Conservation (phyloP, 257 asterid species). For the Fraxinus quadrangulata region DNA sequence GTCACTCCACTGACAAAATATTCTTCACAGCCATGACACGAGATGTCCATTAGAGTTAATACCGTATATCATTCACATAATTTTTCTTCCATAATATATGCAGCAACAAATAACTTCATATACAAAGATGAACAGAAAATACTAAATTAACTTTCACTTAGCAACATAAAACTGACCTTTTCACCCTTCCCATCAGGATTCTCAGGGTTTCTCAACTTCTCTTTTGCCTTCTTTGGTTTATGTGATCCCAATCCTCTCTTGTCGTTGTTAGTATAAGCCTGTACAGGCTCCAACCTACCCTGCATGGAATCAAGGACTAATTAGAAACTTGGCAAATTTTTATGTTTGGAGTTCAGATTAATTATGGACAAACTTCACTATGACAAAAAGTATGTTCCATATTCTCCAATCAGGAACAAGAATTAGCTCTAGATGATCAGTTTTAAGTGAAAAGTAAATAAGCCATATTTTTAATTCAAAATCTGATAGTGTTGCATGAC, state of each 20-base stretch:
- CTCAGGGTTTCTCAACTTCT: slow-evolving; percentile 24
- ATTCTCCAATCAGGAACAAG: background rate
- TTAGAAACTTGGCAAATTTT: slow-evolving; percentile 9
- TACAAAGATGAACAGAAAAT: slow-evolving; percentile 8
- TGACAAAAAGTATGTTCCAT: background rate
- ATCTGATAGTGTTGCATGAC: background rate
- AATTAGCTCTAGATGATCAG: background rate
- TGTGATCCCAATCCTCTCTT: slow-evolving; percentile 91
- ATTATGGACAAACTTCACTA: background rate
- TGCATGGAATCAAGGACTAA: slow-evolving; percentile 33
- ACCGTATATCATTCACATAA: background rate
- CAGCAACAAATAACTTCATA: background rate
- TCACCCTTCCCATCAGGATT: slow-evolving; percentile 29
- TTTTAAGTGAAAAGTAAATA: background rate
- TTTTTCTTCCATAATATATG: background rate
- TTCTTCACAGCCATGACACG: too few species aligned
- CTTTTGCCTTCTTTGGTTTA: slow-evolving; percentile 43
- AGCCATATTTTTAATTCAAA: background rate
- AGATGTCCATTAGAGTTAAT: background rate
- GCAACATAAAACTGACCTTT: slow-evolving; percentile 41
- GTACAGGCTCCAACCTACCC: slow-evolving; percentile 92
- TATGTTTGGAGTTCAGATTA: background rate
- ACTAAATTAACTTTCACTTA: background rate
- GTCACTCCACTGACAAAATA: too few species aligned
- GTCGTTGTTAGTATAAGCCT: slow-evolving; percentile 63